Evolutionary conservation across 805 yeast species (phyloP).

Genomic region (Scheffersomyces amazonensis): DNA sequence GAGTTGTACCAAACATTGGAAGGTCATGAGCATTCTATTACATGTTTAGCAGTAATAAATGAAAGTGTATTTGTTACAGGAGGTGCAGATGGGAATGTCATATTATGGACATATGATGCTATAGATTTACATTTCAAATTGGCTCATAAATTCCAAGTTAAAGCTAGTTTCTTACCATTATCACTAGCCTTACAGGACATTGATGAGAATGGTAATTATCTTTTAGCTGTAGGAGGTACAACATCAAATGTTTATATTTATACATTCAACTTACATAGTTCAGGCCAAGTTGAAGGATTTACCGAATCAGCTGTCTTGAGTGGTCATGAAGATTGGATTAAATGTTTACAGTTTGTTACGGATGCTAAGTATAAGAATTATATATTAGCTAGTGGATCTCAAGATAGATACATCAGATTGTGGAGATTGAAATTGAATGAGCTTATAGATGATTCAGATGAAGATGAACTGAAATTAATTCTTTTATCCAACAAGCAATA

Average conservation of each 20-base stretch:
- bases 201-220: constrained; percentile 27
- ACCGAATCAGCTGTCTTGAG: constrained; percentile 52
- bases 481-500: constrained; percentile 72
- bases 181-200: constrained; percentile 32
- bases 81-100: constrained; percentile 57
- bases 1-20: constrained; percentile 26
- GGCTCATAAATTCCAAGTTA: constrained; percentile 30
- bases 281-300: constrained; percentile 13
- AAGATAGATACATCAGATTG: constrained; percentile 85
- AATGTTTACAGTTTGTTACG: constrained; percentile 60
- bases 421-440: constrained; percentile 73
- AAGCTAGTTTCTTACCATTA: constrained; percentile 44
- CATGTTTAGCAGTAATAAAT: constrained; percentile 45
- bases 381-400: constrained; percentile 84
- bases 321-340: constrained; percentile 98
- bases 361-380: constrained; percentile 48
- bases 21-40: constrained; percentile 51
- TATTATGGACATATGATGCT: constrained; percentile 45
- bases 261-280: constrained; percentile 30
- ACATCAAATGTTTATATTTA: constrained; percentile 52
- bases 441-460: constrained; percentile 54
- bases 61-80: constrained; percentile 53
- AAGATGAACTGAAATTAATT: constrained; percentile 48
- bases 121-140: constrained; percentile 15
- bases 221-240: constrained; percentile 76